A percentile compares a stretch with the other conserved stretches of the same genome.
Evolutionary conservation across 305 asterid genomes (phyloP).

Genomic region (Fraxinus nigra): DNA sequence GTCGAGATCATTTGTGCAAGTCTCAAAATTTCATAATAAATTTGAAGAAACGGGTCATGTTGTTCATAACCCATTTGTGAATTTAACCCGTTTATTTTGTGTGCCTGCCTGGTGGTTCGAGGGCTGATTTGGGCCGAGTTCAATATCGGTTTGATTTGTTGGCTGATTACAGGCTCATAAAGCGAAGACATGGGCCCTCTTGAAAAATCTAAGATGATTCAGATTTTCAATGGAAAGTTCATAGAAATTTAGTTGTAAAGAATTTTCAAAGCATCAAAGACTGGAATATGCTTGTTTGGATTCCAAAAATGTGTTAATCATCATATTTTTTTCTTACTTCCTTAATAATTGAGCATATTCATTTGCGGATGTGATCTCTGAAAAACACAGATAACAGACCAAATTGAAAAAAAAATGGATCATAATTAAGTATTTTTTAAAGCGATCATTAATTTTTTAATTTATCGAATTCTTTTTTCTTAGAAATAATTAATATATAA

Average conservation of each 20-base stretch:
- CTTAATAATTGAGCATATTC: neutral
- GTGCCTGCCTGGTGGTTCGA: no score
- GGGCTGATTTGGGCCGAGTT: no score
- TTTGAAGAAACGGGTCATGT: neutral
- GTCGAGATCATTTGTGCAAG: neutral
- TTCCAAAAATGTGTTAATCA: neutral
- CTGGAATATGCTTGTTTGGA: neutral
- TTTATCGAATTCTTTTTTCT: neutral
- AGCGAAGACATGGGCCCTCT: neutral
- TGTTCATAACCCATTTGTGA: neutral
- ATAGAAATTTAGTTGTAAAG: neutral
- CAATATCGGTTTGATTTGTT: no score
- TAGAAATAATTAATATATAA: neutral
- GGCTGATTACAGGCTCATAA: neutral
- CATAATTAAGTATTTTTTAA: no score
- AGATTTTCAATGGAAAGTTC: neutral
- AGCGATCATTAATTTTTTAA: neutral
- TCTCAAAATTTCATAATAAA: neutral
- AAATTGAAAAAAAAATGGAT: neutral
- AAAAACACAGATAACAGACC: neutral
- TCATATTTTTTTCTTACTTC: neutral
- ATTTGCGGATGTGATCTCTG: neutral
- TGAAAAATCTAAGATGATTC: neutral
- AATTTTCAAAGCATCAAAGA: neutral
- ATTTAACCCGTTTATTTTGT: neutral